A percentile compares a stretch with the other conserved stretches of the same genome.
Evolutionary conservation across 2,329 filamentous ascomycete species (phyloP).

Genomic region (Trichophaea hybrida): DNA sequence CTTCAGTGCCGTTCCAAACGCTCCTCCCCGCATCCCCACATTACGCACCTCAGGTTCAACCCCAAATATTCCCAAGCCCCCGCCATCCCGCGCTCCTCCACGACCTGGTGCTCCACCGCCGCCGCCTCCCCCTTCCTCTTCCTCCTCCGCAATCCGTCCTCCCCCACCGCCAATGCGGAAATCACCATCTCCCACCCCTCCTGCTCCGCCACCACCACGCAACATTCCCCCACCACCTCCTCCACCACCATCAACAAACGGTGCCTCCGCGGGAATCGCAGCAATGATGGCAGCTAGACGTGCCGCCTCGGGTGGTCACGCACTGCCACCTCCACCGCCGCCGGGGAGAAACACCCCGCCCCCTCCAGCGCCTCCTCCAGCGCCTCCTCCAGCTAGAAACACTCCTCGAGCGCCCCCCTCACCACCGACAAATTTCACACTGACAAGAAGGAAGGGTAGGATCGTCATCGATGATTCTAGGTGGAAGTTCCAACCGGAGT

Average conservation of each 20-base stretch:
- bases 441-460: constrained; percentile 25
- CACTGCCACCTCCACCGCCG: constrained; percentile 30
- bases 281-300: not conserved
- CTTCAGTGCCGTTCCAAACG: constrained; percentile 39
- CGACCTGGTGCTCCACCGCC: constrained; percentile 46
- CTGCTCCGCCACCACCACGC: constrained; percentile 53
- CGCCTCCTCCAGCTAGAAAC: constrained; percentile 31
- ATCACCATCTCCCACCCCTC: constrained; percentile 50
- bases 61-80: constrained; percentile 27
- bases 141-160: constrained; percentile 43
- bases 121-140: constrained; percentile 48
- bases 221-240: constrained; percentile 37
- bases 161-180: constrained; percentile 38
- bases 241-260: constrained; percentile 27
- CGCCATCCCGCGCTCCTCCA: constrained; percentile 45
- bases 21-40: constrained; percentile 46
- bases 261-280: constrained; percentile 24
- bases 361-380: constrained; percentile 31
- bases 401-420: constrained; percentile 29
- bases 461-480: constrained; percentile 59
- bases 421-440: constrained; percentile 26
- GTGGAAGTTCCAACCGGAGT: constrained; percentile 78
- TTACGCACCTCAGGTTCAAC: constrained; percentile 38
- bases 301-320: constrained; percentile 23
- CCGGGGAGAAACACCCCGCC: constrained; percentile 30